Conservation (phyloP, 192 early-diverging fungal species). For the Backusella mclennaniae region DNA sequence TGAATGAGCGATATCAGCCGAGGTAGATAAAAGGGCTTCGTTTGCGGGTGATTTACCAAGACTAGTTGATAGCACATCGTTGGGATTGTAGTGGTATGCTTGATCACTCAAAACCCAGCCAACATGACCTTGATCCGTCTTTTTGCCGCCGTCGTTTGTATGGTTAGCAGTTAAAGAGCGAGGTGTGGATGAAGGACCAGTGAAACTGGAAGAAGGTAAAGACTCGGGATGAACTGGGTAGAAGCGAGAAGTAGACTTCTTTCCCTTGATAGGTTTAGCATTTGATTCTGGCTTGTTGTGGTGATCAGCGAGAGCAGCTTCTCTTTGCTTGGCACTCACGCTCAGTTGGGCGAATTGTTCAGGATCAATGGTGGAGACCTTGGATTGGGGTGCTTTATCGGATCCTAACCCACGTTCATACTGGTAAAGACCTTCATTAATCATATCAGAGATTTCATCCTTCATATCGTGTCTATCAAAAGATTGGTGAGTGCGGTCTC, state of each 20-base stretch:
- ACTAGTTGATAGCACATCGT: conserved; percentile 43
- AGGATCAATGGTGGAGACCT: conserved; percentile 60
- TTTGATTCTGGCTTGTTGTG: neutral
- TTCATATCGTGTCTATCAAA: conserved; percentile 78
- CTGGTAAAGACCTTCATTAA: conserved; percentile 91
- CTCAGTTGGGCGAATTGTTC: conserved; percentile 58
- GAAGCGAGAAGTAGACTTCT: conserved; percentile 44
- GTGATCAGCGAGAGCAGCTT: neutral
- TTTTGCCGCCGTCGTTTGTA: neutral
- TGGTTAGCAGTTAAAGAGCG: conserved; percentile 17
- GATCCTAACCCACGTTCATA: conserved; percentile 70
- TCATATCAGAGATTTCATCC: conserved; percentile 86
- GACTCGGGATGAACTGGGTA: conserved; percentile 48
- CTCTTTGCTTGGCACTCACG: conserved; percentile 31
- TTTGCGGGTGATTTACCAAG: conserved; percentile 36
- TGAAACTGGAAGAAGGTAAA: conserved; percentile 15
- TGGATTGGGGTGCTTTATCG: conserved; percentile 40
- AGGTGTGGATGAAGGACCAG: conserved; percentile 6
- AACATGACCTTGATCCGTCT: conserved; percentile 61
- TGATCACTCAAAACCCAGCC: conserved; percentile 76
- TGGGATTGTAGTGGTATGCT: conserved; percentile 62
- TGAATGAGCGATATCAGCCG: conserved; percentile 54
- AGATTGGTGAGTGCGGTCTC: conserved; percentile 71
- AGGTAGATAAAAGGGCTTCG: conserved; percentile 37
- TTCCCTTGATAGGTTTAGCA: conserved; percentile 14